Conservation (phyloP, 352 stramenopile genomes). For the Phytophthora pisi region DNA sequence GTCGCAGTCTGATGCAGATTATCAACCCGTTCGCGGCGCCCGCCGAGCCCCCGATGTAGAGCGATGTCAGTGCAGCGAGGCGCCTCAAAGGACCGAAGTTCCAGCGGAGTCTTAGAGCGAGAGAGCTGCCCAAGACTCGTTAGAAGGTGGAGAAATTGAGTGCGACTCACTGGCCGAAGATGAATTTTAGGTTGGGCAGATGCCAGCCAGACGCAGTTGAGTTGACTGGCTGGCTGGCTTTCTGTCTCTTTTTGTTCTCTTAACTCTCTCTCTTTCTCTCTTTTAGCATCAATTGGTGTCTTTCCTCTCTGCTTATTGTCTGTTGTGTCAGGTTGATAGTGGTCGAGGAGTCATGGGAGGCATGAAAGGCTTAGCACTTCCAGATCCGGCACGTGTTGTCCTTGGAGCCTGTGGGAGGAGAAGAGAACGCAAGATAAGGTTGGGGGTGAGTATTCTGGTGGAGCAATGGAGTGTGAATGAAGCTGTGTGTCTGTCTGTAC, state of each 20-base stretch:
- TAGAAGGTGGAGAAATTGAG: not conserved
- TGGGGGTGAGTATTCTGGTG: not conserved
- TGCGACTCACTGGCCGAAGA: slow-evolving; percentile 3
- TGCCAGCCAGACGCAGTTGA: not conserved
- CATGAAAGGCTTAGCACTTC: slow-evolving; percentile 57
- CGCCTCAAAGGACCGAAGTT: not conserved
- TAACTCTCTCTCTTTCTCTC: slow-evolving; percentile 14
- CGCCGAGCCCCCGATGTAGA: slow-evolving; percentile 57
- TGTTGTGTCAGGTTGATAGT: not conserved
- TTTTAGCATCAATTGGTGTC: slow-evolving; percentile 8
- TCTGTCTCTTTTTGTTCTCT: slow-evolving; percentile 26
- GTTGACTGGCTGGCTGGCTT: not conserved
- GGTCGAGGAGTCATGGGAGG: not conserved
- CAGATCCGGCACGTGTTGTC: slow-evolving; percentile 88
- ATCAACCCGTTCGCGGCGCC: slow-evolving; percentile 77
- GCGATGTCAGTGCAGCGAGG: slow-evolving; percentile 8
- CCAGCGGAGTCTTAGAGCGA: not conserved
- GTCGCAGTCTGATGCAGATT: slow-evolving; percentile 71
- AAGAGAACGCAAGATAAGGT: slow-evolving; percentile 2
- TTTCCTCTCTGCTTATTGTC: not conserved
- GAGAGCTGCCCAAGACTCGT: not conserved
- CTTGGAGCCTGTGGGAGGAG: slow-evolving; percentile 59
- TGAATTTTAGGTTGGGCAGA: slow-evolving; percentile 24
- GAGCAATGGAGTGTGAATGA: too few species aligned
- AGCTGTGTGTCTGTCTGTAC: slow-evolving; percentile 54